Percentiles rank a stretch among this genome's conserved stretches.
phyloP scores from a whole-genome alignment of 345 rosid species.

The Brassica cretica region DNA sequence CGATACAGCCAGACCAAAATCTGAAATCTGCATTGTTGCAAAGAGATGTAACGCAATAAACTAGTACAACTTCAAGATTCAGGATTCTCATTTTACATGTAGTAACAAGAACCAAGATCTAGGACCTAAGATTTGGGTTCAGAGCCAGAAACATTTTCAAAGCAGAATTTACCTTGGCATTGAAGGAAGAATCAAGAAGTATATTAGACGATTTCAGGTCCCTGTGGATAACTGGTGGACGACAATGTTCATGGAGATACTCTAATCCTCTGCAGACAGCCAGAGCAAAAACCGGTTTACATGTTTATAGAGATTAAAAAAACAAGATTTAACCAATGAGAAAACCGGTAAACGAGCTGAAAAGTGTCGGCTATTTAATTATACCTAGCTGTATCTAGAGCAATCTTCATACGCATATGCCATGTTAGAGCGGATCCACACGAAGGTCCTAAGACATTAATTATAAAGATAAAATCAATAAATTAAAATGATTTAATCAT shows the following conservation, averaged over 20 bases:
- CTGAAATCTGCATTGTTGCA: slow-evolving; percentile 64
- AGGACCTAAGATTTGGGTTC: background rate
- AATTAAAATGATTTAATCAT: slow-evolving; percentile 9
- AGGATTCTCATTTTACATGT: background rate
- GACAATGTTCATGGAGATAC: slow-evolving; percentile 87
- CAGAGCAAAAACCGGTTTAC: slow-evolving; percentile 29
- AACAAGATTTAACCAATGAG: slow-evolving; percentile 19
- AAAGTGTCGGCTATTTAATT: slow-evolving; percentile 30
- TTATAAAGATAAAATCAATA: slow-evolving; percentile 18
- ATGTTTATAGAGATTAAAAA: background rate
- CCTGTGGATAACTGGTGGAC: slow-evolving; percentile 85
- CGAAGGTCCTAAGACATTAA: slow-evolving; percentile 66
- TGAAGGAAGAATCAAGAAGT: slow-evolving; percentile 83
- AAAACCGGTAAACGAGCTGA: slow-evolving; percentile 9
- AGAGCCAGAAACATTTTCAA: background rate
- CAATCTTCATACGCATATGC: slow-evolving; percentile 90
- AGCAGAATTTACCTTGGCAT: slow-evolving; percentile 68
- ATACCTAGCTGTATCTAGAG: slow-evolving; percentile 88
- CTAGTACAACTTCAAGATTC: background rate
- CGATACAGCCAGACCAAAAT: slow-evolving; percentile 90
- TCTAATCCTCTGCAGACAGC: slow-evolving; percentile 76
- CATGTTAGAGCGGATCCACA: slow-evolving; percentile 80
- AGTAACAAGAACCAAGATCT: slow-evolving; percentile 4
- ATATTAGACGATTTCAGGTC: slow-evolving; percentile 95
- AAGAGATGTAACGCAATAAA: background rate